phyloP scores from a whole-genome alignment of 345 rosid genomes.

The Laguncularia racemosa region DNA sequence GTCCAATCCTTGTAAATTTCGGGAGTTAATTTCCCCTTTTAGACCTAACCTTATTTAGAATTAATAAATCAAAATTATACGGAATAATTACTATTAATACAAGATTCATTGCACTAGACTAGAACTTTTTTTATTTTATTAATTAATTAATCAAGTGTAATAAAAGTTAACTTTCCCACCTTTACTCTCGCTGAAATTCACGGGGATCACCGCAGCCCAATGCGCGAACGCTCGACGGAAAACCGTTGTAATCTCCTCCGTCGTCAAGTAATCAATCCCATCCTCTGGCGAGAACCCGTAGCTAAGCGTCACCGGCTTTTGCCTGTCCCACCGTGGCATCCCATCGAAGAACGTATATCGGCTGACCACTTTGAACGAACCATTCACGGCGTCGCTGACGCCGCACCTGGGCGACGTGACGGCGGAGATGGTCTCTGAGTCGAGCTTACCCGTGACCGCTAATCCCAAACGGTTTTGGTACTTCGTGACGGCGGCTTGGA shows the following conservation, averaged over 20 bases:
- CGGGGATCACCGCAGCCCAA: conserved; percentile 78
- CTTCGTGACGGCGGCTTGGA: conserved; percentile 41
- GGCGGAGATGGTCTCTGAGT: conserved; percentile 44
- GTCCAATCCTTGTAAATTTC: too few relatives aligned
- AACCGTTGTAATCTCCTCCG: conserved; percentile 29
- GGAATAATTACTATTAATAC: too few relatives aligned
- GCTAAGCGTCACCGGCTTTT: conserved; percentile 38
- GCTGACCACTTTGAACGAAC: conserved; percentile 21
- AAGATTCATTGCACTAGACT: too few relatives aligned
- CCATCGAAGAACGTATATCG: conserved; percentile 61
- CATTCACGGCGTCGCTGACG: conserved; percentile 13
- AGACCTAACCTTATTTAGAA: too few relatives aligned
- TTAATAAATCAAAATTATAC: too few relatives aligned
- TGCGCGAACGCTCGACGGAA: conserved; percentile 52
- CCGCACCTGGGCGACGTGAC: conserved; percentile 83
- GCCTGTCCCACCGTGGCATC: conserved; percentile 58
- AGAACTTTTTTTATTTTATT: too few relatives aligned
- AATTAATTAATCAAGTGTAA: too few relatives aligned
- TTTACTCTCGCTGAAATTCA: conserved; percentile 39
- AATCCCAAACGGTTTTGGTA: conserved; percentile 61
- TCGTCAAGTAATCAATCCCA: conserved; percentile 42
- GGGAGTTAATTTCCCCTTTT: too few relatives aligned
- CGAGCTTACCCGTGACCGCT: conserved; percentile 51
- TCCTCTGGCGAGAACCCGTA: conserved; percentile 49
- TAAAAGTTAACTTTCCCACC: too few relatives aligned